Base-by-base conservation (phyloP, 1,284 basidiomycete species). In the Marasmius tenuissimus region DNA sequence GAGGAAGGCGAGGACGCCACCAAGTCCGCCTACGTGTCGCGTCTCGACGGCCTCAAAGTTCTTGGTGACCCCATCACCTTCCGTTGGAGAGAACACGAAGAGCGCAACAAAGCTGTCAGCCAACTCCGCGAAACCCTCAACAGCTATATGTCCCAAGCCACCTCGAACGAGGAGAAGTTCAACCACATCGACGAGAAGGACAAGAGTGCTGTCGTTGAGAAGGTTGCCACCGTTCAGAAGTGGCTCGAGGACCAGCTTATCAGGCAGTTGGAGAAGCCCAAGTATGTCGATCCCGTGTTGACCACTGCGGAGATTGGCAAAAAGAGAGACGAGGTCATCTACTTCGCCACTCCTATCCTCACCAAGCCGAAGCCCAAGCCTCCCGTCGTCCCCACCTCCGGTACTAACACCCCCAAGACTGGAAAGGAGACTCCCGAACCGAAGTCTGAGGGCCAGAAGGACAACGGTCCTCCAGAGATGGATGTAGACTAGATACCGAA, bases 1-100 rank as follows among this genome's bases (percentile, higher is more conserved):
- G 94, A 97, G 64, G 96, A 97, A 73, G 96, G 95, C 69, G 96
- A 97, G 78, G 94, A 97, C 65, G 92, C 96, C 49, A 86, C 85
- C 72, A 98, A 97, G 79, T 96, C 94, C 1, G 90, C 88, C 27
- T 97, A 97, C 77, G 89, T 94, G 65, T 67, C 80, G 39, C 87
- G 89, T 59, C 85, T 97, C 64, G 91, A 95, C 67, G 79, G 81
- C 3, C 86, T 96, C 72, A 93, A 94, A 76, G 84, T 78, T 54
- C 81, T 94, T 66, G 94, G 94, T 33, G 92, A 96, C 80, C 92
- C 91, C 51, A 88, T 97, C 77, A 81, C 87, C 62, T 81, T 86
- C 75, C 91, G 95, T 58, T 93, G 84, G 82, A 85, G 83, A 68
- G 94, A 97, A 77, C 69, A 79, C 59, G 94, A 97, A 68, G 90